Evolutionary conservation across 108 stramenopile species (phyloP), one percentile per base, ranked within the genome.

Genomic region (Asterionellopsis glacialis): DNA sequence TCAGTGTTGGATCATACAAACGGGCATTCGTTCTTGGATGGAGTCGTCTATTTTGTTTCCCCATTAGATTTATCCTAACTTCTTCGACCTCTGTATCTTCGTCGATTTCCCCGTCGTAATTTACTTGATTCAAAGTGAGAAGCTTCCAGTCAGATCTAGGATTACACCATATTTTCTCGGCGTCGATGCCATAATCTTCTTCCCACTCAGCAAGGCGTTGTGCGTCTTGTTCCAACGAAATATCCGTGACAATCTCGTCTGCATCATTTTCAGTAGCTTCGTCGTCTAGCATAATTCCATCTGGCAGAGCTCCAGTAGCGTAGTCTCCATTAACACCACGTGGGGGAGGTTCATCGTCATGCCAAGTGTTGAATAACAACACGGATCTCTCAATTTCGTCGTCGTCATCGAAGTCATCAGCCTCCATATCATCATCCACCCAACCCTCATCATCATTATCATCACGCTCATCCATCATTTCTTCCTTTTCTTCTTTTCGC

Each of bases 321-420:
- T 33, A 27, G 33, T 33, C 33, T 45, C 26, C 25, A 65, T 83
- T 75, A 0, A 43, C 57, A 13, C 55, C 16, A 41, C 73, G 65
- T 23, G 66, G 62, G 11, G 65, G 59, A 11, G 79, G 83, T 21
- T 65, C 72, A 38, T 51, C 40, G 10, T 63, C 75, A 0, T 68
- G 47, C 76, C 79, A 78, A 21, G 72, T 67, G 33, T 84, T 75
- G 77, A 79, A 78, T 0, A 78, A 47, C 12, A 81, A 51, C 21
- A 75, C 77, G 11, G 76, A 79, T 65, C 74, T 50, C 52, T 67
- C 61, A 9, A 45, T 15, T 21, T 65, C 56, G 22, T 75, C 72
- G 11, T 67, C 57, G 9, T 83, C 75, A 11, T 70, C 43, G 0
- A 61, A 51, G 12, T 67, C 64, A 1, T 75, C 66, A 19, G 33